These are phyloP conservation scores for Solioccasus polychromus DNA, from an alignment of 768 basidiomycete genomes.

Conservation along the genomic window DNA sequence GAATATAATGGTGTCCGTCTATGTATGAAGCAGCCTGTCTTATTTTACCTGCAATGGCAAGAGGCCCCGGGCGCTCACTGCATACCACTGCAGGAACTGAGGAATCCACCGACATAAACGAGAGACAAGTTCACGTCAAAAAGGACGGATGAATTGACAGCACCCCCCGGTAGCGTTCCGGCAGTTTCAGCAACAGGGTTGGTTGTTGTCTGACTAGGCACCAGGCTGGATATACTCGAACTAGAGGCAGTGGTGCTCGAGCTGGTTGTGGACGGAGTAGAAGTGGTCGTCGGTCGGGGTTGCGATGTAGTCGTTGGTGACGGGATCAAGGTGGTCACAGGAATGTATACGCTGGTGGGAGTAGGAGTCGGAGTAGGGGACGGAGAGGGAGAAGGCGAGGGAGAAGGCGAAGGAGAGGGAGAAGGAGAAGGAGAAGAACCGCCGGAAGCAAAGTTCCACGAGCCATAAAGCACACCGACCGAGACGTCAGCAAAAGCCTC, in stretches of 20 bases:
- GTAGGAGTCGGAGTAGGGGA: conserved; percentile 14
- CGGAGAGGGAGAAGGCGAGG: conserved; percentile 19
- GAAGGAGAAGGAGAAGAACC: conserved; percentile 23
- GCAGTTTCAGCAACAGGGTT: conserved; percentile 8
- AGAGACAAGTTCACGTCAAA: conserved; percentile 13
- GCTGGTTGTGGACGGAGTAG: conserved; percentile 9
- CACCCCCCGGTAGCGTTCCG: conserved; percentile 6
- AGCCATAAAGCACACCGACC: conserved; percentile 55
- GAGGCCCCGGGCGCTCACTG: conserved; percentile 5
- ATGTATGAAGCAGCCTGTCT: conserved; percentile 15
- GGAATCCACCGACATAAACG: conserved; percentile 19
- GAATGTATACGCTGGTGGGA: conserved; percentile 8
- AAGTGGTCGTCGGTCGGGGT: conserved; percentile 24
- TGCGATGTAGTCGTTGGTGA: conserved; percentile 22
- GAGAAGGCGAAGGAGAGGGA: conserved; percentile 19
- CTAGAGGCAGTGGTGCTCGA: conserved; percentile 2
- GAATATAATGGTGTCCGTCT: conserved; percentile 16
- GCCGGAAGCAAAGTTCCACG: conserved; percentile 48
- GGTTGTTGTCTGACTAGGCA: conserved; percentile 20
- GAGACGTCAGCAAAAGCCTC: conserved; percentile 46
- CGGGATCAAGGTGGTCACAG: conserved; percentile 20
- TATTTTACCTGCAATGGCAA: conserved; percentile 14
- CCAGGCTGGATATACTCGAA: conserved; percentile 22
- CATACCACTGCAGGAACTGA: conserved; percentile 10
- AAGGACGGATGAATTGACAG: conserved; percentile 11